Conservation (phyloP, 2,329 filamentous ascomycete genomes). For the Ophiostoma novo-ulmi region DNA sequence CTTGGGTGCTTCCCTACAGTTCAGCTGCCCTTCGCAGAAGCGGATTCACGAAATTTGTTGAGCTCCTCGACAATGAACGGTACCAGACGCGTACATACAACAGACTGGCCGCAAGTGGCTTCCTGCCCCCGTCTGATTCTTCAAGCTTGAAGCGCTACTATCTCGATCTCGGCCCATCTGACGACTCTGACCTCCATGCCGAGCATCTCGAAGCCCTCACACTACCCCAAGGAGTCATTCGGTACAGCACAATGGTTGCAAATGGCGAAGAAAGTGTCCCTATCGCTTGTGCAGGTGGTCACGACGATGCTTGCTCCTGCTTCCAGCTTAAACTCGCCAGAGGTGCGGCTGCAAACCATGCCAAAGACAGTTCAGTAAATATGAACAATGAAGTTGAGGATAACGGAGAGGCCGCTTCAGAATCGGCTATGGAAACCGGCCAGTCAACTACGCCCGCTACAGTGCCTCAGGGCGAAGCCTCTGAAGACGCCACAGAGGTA, state of each 20-base stretch:
- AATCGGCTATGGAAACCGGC: background rate
- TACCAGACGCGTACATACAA: background rate
- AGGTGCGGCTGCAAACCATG: background rate
- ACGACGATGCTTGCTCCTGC: background rate
- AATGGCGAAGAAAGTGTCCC: background rate
- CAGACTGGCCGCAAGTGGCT: background rate
- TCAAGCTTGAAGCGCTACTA: conserved; percentile 25
- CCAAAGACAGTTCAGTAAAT: background rate
- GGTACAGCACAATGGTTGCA: conserved; percentile 23
- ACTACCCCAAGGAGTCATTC: conserved; percentile 27
- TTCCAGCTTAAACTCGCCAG: background rate
- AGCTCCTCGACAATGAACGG: background rate
- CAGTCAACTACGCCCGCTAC: background rate
- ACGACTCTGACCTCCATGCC: conserved; percentile 22
- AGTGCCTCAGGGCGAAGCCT: background rate
- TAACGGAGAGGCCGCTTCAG: background rate
- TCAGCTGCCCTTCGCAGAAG: conserved; percentile 23
- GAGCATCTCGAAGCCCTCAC: conserved; percentile 28
- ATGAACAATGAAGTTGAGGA: background rate
- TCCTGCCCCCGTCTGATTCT: background rate
- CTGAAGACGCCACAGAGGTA: background rate
- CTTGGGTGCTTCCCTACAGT: conserved; percentile 25
- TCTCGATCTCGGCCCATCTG: conserved; percentile 28
- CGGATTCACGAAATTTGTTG: conserved; percentile 21
- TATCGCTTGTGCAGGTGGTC: background rate